phyloP scores from a whole-genome alignment of 2,329 filamentous ascomycete species.

The Penicillium aurantiogriseum region DNA sequence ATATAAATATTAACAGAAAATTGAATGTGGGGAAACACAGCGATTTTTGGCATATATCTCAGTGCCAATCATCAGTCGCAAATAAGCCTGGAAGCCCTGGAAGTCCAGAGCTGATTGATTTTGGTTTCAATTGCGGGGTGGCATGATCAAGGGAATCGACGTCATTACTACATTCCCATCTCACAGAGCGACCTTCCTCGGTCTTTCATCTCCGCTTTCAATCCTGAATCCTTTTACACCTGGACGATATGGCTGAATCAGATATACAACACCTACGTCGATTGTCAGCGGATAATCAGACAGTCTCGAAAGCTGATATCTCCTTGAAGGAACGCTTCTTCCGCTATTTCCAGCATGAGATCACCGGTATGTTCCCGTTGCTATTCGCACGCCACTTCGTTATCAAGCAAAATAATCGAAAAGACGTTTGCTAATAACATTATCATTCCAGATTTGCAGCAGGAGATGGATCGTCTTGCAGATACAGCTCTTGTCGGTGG shows the following conservation, averaged over 20 bases:
- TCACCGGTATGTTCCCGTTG: constrained; percentile 55
- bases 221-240: not conserved
- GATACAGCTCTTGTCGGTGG: constrained; percentile 63
- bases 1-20: not conserved
- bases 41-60: not conserved
- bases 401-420: not conserved
- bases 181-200: not conserved
- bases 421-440: constrained; percentile 17
- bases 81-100: not conserved
- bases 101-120: not conserved
- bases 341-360: constrained; percentile 74
- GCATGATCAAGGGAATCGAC: constrained; percentile 27
- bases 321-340: constrained; percentile 76
- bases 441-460: constrained; percentile 63
- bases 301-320: constrained; percentile 36
- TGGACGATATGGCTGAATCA: constrained; percentile 32
- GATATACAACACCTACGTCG: constrained; percentile 29
- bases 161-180: constrained; percentile 33
- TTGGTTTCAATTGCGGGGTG: constrained; percentile 17
- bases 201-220: not conserved
- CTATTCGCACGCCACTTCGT: constrained; percentile 13
- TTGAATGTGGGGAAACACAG: not conserved
- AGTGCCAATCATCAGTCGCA: not conserved
- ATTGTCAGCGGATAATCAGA: constrained; percentile 36
- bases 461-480: constrained; percentile 68